Base-by-base conservation (phyloP, 2,329 filamentous ascomycete species). In the Metarhizium humberi region DNA sequence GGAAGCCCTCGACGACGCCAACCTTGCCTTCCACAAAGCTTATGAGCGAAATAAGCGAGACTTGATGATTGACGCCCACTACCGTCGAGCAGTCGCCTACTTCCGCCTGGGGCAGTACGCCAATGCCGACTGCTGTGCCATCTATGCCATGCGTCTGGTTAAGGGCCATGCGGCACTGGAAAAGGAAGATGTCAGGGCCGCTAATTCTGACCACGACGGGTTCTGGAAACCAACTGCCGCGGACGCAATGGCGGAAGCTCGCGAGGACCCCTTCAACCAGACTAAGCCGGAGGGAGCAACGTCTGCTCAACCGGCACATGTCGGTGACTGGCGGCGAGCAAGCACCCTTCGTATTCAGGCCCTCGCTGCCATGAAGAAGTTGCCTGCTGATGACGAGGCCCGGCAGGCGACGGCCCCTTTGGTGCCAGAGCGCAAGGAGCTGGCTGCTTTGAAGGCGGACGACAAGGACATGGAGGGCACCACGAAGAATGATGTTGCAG, bases 51-150 rank as follows among this genome's bases (percentile, higher is more conserved):
- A 81, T 36, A 87, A 86, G 63, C 83, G 88, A 52, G 83, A 90
- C 60, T 78, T 87, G 34, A 90, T 96, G 68, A 78, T 85, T 49
- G 82, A 90, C n/a, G 86, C 89, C 2, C 90, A 96, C 64, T 82
- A 94, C 64, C 84, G 92, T 62, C 83, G 92, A 42, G 88, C 83
- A 5, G 82, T 95, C 13, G 80, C 87, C 11, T 77, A 92, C 30
- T 88, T 84, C 69, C 81, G 85, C 51, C 74, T 91, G 45, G 82
- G 81, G 38, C 78, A 82, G 53, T 90, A 84, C 62, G 90, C 86
- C 3, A 87, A 96, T 70, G 86, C 91, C 0, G 80, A 85, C 56
- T 80, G 84, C 61, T 82, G 92, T 59, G 82, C 92, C 20, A 74
- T 76, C 18, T 85, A 82, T 76, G 72, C 77, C 36, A 74, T 76